Conservation (phyloP, 805 yeast genomes). For the Sungouiozyma ichnusensis region DNA sequence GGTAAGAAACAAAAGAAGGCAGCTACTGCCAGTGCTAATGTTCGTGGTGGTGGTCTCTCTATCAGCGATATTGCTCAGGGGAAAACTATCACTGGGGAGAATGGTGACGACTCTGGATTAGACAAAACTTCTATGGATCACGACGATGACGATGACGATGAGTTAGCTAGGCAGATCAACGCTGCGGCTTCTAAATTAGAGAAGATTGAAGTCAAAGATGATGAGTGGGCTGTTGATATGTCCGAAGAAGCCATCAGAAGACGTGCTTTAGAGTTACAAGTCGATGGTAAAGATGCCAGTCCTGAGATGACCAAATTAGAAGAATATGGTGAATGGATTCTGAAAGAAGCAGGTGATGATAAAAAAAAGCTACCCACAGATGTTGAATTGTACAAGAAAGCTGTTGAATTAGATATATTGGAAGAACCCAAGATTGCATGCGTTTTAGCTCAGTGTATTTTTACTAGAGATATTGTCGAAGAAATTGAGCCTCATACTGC, state of each 20-base stretch:
- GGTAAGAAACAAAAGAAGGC: constrained; percentile 58
- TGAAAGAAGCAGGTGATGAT: constrained; percentile 37
- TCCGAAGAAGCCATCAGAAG: constrained; percentile 91
- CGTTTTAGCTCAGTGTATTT: constrained; percentile 84
- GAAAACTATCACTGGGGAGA: constrained; percentile 21
- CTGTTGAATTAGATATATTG: constrained; percentile 64
- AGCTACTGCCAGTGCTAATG: constrained; percentile 83
- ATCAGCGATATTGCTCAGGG: constrained; percentile 67
- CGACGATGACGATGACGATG: constrained; percentile 58
- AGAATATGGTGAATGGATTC: constrained; percentile 84
- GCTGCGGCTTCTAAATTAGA: constrained; percentile 71
- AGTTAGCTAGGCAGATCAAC: constrained; percentile 64
- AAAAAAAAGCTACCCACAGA: constrained; percentile 63
- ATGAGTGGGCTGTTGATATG: constrained; percentile 96
- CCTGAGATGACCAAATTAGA: constrained; percentile 44
- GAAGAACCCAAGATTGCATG: constrained; percentile 70
- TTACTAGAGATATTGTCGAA: constrained; percentile 62
- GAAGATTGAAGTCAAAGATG: constrained; percentile 64
- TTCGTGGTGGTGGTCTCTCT: constrained; percentile 78
- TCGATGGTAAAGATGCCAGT: constrained; percentile 34
- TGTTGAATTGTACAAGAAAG: constrained; percentile 86
- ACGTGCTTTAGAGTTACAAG: constrained; percentile 82
- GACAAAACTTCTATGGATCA: too few species aligned
- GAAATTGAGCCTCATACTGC: constrained; percentile 75
- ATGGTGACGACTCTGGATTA: constrained; percentile 27